Base-by-base conservation (phyloP, 352 stramenopile genomes). In the Phytophthora sp. region DNA sequence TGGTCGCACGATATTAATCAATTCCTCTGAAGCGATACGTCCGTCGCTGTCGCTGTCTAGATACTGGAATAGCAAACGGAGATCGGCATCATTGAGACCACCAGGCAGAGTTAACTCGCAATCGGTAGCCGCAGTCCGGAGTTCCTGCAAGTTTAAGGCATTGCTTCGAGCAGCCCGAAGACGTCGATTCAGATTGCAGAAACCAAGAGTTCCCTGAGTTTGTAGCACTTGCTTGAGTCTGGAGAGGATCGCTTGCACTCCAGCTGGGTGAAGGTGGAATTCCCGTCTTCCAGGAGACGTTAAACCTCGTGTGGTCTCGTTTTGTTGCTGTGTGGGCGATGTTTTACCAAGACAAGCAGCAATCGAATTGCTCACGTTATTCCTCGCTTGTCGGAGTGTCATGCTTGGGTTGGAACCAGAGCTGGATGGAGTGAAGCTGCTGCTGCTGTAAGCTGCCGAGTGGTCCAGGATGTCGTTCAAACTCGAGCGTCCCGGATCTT, bases 1-100 rank as follows among this genome's bases (percentile, higher is more conserved):
- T 12, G 89, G 88, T 15, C 88, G 74, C 16, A 98, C 71, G 2
- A 82, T 90, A 4, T 81, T 69, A 12, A 98, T 69, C 54, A 98
- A 96, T 66, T 98, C 93, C 38, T 89, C 82, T 18, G 94, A 81
- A 44, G 86, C 84, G 42, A 98, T 82, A 13, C 71, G 62, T 6
- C 91, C 91, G 49, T 83, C 90, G 20, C 79, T 63, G 62, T 97
- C 86, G 24, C 66, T 73, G 66, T 98, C 92, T 47, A 97, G 92
- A 52, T 84, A 89, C 51, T 91, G 71, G 60, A 97, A 95, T 6
- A 95, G 70, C 15, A 93, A 52, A 12, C 86, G 82, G 26, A 85
- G 51, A 35, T 94, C 84, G 7, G 69, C 71, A 47, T 92, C 84
- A 1, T 53, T 79, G 11, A 88, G 69, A 35, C 58, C 58, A 8